These are phyloP conservation scores for Solanum lycopersicoides DNA, from an alignment of 257 asterid genomes.

Conservation along the genomic window DNA sequence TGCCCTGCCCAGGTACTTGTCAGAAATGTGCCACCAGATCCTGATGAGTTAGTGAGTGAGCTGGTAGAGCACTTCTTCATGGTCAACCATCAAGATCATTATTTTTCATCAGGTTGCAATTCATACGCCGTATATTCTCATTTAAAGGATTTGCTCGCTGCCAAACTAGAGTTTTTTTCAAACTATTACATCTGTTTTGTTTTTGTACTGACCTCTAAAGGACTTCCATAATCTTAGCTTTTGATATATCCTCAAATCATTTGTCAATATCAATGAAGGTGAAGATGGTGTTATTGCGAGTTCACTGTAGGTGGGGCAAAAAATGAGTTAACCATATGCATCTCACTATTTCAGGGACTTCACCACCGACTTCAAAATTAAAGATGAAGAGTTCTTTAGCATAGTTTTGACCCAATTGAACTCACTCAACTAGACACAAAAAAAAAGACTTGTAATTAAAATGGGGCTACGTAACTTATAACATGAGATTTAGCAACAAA, in stretches of 20 bases:
- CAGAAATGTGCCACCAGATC: conserved; percentile 80
- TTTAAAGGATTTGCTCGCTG: background rate
- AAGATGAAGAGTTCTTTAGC: too few species aligned
- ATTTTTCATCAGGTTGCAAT: conserved; percentile 76
- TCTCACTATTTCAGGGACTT: too few species aligned
- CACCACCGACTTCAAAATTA: too few species aligned
- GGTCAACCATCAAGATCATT: conserved; percentile 92
- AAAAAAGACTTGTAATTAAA: too few species aligned
- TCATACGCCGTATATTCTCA: background rate
- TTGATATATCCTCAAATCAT: background rate
- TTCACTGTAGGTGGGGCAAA: background rate
- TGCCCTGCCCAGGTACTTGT: conserved; percentile 54
- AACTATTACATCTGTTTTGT: background rate
- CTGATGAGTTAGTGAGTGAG: conserved; percentile 77
- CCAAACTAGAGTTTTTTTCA: background rate
- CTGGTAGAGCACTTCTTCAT: conserved; percentile 87
- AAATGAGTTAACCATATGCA: background rate
- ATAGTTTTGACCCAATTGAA: too few species aligned
- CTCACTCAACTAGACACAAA: too few species aligned
- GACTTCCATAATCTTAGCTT: background rate
- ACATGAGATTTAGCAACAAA: too few species aligned
- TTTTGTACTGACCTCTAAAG: background rate
- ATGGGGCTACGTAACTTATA: too few species aligned
- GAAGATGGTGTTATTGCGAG: background rate
- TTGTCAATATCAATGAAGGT: background rate